Conservation (phyloP, 2,329 filamentous ascomycete species). For the Microdochium bolleyi region DNA sequence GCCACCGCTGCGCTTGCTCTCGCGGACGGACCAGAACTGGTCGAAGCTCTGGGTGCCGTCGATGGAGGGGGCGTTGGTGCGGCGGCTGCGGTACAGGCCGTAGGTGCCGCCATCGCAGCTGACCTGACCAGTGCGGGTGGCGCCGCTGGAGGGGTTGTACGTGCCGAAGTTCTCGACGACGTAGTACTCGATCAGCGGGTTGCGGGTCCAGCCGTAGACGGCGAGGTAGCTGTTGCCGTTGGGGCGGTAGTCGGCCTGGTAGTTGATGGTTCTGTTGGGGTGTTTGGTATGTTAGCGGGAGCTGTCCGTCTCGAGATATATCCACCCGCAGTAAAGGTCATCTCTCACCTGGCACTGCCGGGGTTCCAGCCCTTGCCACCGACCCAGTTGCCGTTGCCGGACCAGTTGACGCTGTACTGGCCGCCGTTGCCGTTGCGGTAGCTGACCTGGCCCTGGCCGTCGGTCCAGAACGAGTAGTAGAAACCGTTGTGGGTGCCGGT, state of each 20-base stretch:
- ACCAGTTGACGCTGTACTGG: conserved; percentile 41
- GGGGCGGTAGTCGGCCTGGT: conserved; percentile 36
- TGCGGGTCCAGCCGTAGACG: conserved; percentile 29
- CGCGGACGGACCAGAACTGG: conserved; percentile 43
- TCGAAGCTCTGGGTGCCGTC: conserved; percentile 37
- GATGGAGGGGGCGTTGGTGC: conserved; percentile 33
- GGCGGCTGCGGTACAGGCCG: conserved; percentile 24
- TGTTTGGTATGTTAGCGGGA: conserved; percentile 19
- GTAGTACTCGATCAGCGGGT: conserved; percentile 30
- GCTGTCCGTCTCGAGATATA: conserved; percentile 20
- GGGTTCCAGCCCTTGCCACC: conserved; percentile 41
- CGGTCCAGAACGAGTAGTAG: conserved; percentile 55
- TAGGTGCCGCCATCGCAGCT: conserved; percentile 22
- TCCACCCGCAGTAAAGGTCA: no score
- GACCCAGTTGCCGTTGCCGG: conserved; percentile 37
- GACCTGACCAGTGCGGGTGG: conserved; percentile 18
- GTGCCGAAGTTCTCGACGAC: conserved; percentile 25
- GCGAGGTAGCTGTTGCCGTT: conserved; percentile 40
- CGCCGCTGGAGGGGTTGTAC: conserved; percentile 22
- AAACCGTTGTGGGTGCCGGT: conserved; percentile 48
- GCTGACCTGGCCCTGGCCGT: conserved; percentile 37
- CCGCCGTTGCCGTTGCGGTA: conserved; percentile 48
- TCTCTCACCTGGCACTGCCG: conserved; percentile 9
- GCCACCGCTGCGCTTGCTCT: conserved; percentile 34
- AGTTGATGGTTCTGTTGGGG: conserved; percentile 36